Percentiles rank a stretch among this genome's conserved stretches.
Conservation (phyloP, 164 flowering plant species). For the Amborella trichopoda region DNA sequence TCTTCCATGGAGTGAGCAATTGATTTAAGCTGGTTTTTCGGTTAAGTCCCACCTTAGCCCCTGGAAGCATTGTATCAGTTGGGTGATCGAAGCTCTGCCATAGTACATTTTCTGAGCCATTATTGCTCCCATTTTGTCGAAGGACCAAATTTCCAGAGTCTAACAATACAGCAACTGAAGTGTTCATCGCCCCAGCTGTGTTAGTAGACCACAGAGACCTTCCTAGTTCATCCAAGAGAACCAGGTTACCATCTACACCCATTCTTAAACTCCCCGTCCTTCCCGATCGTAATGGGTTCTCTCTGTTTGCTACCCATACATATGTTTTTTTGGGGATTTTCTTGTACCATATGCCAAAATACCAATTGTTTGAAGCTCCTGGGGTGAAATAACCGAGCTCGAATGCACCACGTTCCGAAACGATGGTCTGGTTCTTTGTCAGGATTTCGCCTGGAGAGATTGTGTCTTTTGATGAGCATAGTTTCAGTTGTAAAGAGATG, state of each 20-base stretch:
- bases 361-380: neutral
- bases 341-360: conserved; percentile 7
- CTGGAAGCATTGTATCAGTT: conserved; percentile 14
- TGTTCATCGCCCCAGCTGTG: neutral
- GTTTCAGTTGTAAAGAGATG: neutral
- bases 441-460: conserved; percentile 11
- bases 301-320: conserved; percentile 10
- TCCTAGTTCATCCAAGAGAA: conserved; percentile 11
- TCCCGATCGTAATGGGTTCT: no score
- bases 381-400: conserved; percentile 9
- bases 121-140: no score
- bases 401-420: neutral
- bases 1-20: conserved; percentile 24
- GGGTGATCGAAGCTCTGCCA: conserved; percentile 34
- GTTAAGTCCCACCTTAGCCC: conserved; percentile 13
- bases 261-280: conserved; percentile 6
- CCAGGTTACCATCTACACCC: conserved; percentile 12
- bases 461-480: conserved; percentile 4
- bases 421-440: conserved; percentile 7
- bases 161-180: conserved; percentile 5
- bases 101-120: neutral
- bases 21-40: conserved; percentile 4
- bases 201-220: conserved; percentile 15
- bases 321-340: neutral
- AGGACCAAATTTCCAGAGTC: conserved; percentile 16